Base-by-base conservation (phyloP, 768 basidiomycete genomes). In the Zangia roseola region DNA sequence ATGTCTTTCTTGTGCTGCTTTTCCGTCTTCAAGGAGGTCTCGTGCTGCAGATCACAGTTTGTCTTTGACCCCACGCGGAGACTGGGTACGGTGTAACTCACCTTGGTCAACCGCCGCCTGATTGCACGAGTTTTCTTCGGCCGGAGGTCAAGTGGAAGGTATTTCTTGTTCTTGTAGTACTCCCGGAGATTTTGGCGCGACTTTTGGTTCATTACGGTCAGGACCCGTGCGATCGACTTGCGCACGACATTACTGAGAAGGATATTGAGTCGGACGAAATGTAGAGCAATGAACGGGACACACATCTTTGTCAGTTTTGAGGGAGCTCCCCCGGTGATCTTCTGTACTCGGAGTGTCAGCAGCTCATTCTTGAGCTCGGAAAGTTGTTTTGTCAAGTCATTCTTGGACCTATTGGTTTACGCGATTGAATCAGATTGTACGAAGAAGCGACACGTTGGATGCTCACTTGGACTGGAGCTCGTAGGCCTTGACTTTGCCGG, bases 131-230 rank as follows among this genome's bases (percentile, higher is more conserved):
- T 99, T 86, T 88, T 94, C 88, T 98, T 99, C 57, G 84, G 72
- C 58, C 97, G 91, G 68, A 99, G 88, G 79, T 99, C 97, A 59
- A 98, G 92, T 55, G 97, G 97, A 57, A 91, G 77, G 76, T 90
- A 91, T 69, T 91, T 94, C 84, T 95, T 95, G 71, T 78, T 75
- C 82, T 95, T 95, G 90, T 97, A 97, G 79, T 85, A 93, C 72
- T 98, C 94, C 47, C 92, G 91, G 59, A 97, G 84, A 75, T 94
- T 93, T 78, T 93, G 88, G 60, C 95, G 91, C 60, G 87, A 85
- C 76, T 99, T 99, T 71, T 92, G 89, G 87, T 97, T 98, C 80
- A 88, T 95, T 63, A 98, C 94, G 37, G 97, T 99, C 75, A 97
- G 72, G 59, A 98, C 94, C 47, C 97, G 92, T 56, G 97, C 97